A percentile compares a stretch with the other conserved stretches of the same genome.
phyloP scores from a whole-genome alignment of 352 stramenopile species.

The Globisporangium recalcitrans region DNA sequence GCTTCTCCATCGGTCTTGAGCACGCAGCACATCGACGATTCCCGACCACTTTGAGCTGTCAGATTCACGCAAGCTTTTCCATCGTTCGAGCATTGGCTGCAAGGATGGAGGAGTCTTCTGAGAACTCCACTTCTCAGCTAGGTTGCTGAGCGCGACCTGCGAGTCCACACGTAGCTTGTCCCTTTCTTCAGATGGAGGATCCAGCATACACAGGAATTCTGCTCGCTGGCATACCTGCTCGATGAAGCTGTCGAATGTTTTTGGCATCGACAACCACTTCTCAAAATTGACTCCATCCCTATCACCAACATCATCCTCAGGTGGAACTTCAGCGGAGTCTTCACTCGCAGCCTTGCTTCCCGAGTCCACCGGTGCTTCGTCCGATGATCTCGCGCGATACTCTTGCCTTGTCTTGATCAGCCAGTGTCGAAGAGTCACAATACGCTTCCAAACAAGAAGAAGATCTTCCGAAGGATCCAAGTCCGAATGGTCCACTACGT shows the following conservation, averaged over 20 bases:
- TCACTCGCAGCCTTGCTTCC: neutral
- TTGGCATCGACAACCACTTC: conserved; percentile 52
- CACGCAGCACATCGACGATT: conserved; percentile 76
- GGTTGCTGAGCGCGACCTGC: conserved; percentile 67
- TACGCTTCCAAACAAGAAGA: conserved; percentile 64
- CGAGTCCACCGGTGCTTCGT: conserved; percentile 23
- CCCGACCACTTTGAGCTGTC: conserved; percentile 85
- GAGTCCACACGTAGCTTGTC: conserved; percentile 62
- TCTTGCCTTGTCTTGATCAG: conserved; percentile 78
- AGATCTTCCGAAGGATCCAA: conserved; percentile 73
- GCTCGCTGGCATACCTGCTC: conserved; percentile 63
- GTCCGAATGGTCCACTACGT: conserved; percentile 42
- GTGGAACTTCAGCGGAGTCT: neutral
- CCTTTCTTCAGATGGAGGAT: conserved; percentile 65
- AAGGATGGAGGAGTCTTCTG: conserved; percentile 78
- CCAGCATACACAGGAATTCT: conserved; percentile 69
- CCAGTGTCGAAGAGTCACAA: conserved; percentile 82
- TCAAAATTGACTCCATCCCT: conserved; percentile 41
- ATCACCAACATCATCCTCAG: conserved; percentile 14
- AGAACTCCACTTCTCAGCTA: conserved; percentile 83
- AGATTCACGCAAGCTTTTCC: conserved; percentile 65
- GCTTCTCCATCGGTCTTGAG: conserved; percentile 50
- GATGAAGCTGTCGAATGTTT: conserved; percentile 63
- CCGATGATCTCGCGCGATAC: conserved; percentile 57
- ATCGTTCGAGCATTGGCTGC: conserved; percentile 84